These are phyloP conservation scores for Physcomitrium patens DNA, from an alignment of 225 moss, liverwort and hornwort species.

Conservation along the genomic window DNA sequence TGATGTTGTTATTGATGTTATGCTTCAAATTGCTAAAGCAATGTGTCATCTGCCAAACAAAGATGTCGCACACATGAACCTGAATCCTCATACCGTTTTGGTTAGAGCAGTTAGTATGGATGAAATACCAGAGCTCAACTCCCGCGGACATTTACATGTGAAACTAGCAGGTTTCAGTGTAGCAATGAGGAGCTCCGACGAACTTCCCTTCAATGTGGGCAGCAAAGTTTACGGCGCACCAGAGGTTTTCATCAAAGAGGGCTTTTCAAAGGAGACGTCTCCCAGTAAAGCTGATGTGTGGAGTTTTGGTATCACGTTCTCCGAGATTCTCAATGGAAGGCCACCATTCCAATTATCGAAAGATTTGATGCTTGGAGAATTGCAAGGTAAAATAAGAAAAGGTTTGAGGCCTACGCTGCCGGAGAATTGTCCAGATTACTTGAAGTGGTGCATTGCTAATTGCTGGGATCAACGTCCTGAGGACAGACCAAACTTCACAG, in stretches of 20 bases:
- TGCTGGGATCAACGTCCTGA: conserved; percentile 36
- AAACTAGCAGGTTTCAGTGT: conserved; percentile 38
- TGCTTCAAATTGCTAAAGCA: conserved; percentile 38
- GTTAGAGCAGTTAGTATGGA: conserved; percentile 6
- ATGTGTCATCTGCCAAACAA: conserved; percentile 29
- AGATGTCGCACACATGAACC: conserved; percentile 28
- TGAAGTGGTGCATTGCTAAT: conserved; percentile 29
- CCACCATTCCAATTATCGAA: background rate
- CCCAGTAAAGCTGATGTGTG: conserved; percentile 37
- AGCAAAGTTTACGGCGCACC: conserved; percentile 31
- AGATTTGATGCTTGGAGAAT: background rate
- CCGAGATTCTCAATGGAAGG: conserved; percentile 33
- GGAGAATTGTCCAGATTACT: conserved; percentile 34
- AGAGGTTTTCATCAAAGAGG: conserved; percentile 13
- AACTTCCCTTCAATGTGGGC: background rate
- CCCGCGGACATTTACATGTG: conserved; percentile 25
- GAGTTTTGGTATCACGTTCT: conserved; percentile 46
- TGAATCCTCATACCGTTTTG: conserved; percentile 27
- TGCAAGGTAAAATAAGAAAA: background rate
- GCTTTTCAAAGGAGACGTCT: background rate
- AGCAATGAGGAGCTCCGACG: background rate
- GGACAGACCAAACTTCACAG: conserved; percentile 37
- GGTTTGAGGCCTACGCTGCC: conserved; percentile 39
- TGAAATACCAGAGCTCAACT: conserved; percentile 16
- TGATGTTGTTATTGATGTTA: conserved; percentile 29